A percentile compares a stretch with the other conserved stretches of the same genome.
Evolutionary conservation across 1,284 basidiomycete genomes (phyloP).

Genomic region (Paramarasmius palmivorus): DNA sequence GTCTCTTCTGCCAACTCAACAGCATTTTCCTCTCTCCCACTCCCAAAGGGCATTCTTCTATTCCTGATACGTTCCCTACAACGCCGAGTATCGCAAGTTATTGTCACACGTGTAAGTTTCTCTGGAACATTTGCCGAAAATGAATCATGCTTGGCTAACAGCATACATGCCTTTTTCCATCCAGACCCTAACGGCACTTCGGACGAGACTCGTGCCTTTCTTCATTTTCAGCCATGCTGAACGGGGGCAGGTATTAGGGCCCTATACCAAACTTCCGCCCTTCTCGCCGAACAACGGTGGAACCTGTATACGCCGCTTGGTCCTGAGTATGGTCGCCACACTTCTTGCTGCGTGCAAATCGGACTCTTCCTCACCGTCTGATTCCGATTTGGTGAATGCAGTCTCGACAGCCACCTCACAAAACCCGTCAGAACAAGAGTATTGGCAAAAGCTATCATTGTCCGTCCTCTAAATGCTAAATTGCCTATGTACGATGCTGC

Average conservation of each 20-base stretch:
- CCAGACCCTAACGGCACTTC: conserved; percentile 48
- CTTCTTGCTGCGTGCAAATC: conserved; percentile 22
- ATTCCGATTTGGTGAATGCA: conserved; percentile 17
- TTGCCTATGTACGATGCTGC: too few relatives aligned
- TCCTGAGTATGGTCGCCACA: conserved; percentile 46
- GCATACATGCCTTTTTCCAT: too few relatives aligned
- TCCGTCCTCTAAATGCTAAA: not conserved
- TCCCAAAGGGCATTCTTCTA: conserved; percentile 60
- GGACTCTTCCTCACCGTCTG: too few relatives aligned
- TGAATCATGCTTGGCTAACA: conserved; percentile 16
- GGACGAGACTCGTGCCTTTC: conserved; percentile 69
- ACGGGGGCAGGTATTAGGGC: conserved; percentile 71
- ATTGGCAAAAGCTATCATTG: not conserved
- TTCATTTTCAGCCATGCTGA: conserved; percentile 74
- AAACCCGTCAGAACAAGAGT: conserved; percentile 23
- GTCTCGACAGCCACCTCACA: not conserved
- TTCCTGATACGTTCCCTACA: conserved; percentile 65
- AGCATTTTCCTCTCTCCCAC: conserved; percentile 2
- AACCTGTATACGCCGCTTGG: conserved; percentile 28
- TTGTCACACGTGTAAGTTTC: conserved; percentile 15
- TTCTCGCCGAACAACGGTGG: not conserved
- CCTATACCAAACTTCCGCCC: conserved; percentile 64
- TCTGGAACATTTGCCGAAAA: conserved; percentile 1
- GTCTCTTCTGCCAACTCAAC: conserved; percentile 6
- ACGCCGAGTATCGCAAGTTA: conserved; percentile 46